Conservation (phyloP, 2,329 filamentous ascomycete species). For the Nothopassalora personata region DNA sequence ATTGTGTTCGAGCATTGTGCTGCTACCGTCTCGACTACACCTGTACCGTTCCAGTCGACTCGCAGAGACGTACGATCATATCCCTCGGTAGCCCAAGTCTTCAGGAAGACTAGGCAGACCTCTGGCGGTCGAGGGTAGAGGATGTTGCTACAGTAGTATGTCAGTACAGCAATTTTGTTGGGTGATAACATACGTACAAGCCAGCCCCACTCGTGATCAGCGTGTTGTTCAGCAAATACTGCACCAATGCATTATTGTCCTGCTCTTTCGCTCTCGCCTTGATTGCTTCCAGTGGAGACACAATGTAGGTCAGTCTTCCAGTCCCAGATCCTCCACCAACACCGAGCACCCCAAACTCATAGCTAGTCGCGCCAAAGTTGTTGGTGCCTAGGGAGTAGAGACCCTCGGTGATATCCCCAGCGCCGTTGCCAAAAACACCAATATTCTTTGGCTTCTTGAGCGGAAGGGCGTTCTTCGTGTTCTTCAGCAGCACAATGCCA, state of each 20-base stretch:
- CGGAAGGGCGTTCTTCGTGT: conserved; percentile 46
- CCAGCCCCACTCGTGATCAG: conserved; percentile 29
- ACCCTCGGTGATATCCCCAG: conserved; percentile 46
- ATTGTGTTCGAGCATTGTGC: conserved; percentile 55
- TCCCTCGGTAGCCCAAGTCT: conserved; percentile 47
- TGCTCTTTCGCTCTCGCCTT: conserved; percentile 27
- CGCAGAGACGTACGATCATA: conserved; percentile 38
- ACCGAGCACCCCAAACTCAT: conserved; percentile 41
- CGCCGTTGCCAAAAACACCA: conserved; percentile 48
- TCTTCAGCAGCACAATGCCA: conserved; percentile 45
- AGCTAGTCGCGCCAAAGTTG: conserved; percentile 25
- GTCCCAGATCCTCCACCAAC: conserved; percentile 41
- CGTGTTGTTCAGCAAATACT: conserved; percentile 40
- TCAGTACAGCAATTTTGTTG: not conserved
- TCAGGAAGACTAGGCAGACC: conserved; percentile 55
- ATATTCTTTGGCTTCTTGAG: conserved; percentile 48
- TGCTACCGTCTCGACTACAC: conserved; percentile 44
- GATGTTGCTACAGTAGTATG: conserved; percentile 7
- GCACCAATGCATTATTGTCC: conserved; percentile 39
- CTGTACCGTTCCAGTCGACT: conserved; percentile 40
- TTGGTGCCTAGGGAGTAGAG: conserved; percentile 29
- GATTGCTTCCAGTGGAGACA: conserved; percentile 40
- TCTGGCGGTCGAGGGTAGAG: conserved; percentile 43
- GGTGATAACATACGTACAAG: conserved; percentile 19
- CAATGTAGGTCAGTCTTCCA: conserved; percentile 35